Percentiles rank a stretch among this genome's conserved stretches.
Evolutionary conservation across 2,329 filamentous ascomycete species (phyloP).

Genomic region (Alternaria sp.): DNA sequence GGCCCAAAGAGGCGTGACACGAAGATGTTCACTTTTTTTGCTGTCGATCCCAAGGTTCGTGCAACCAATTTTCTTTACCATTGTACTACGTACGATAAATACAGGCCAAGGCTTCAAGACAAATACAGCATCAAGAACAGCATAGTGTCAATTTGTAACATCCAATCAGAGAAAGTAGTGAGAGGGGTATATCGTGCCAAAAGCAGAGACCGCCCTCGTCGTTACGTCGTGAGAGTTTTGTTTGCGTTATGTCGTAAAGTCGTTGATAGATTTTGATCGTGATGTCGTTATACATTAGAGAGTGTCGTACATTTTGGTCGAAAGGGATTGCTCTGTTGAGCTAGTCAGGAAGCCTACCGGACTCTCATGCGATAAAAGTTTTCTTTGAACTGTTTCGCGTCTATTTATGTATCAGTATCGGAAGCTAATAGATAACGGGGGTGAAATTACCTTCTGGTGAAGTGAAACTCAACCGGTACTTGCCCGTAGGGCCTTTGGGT

Average conservation of each 20-base stretch:
- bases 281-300: constrained; percentile 8
- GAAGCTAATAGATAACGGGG: no score
- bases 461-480: constrained; percentile 44
- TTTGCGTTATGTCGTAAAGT: constrained; percentile 26
- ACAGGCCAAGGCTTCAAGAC: not conserved
- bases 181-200: constrained; percentile 45
- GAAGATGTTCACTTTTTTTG: constrained; percentile 1
- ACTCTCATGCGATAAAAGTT: constrained; percentile 39
- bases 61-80: not conserved
- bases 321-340: not conserved
- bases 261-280: constrained; percentile 24
- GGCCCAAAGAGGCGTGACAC: constrained; percentile 7
- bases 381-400: constrained; percentile 39
- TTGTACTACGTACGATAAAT: not conserved
- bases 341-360: not conserved
- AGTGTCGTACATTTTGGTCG: not conserved
- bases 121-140: not conserved
- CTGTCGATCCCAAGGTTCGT: not conserved
- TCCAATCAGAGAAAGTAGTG: constrained; percentile 6
- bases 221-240: constrained; percentile 23
- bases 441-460: constrained; percentile 35
- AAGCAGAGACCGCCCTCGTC: constrained; percentile 34
- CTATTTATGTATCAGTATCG: constrained; percentile 15
- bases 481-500: constrained; percentile 37
- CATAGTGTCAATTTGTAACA: constrained; percentile 14